A percentile compares a stretch with the other conserved stretches of the same genome.
These are phyloP conservation scores for Fusarium musae DNA, from an alignment of 2,329 filamentous ascomycete species.

Conservation along the genomic window DNA sequence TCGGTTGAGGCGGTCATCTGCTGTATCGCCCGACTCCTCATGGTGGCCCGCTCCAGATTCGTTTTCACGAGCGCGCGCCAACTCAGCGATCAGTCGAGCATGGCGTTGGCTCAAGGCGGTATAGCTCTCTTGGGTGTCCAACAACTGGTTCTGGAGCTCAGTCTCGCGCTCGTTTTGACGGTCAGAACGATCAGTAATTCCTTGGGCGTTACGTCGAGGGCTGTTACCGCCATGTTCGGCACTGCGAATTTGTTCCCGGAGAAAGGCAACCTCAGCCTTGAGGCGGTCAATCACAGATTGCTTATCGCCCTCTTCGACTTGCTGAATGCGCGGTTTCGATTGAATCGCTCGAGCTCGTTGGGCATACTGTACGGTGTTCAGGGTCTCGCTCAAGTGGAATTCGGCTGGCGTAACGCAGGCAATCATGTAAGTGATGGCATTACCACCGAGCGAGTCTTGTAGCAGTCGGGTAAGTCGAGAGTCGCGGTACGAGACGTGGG, in stretches of 20 bases:
- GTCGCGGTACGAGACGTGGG: conserved; percentile 97
- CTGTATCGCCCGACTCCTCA: conserved; percentile 75
- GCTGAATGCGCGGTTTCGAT: conserved; percentile 96
- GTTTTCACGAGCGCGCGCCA: conserved; percentile 84
- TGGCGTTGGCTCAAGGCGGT: conserved; percentile 90
- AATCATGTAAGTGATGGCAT: conserved; percentile 99
- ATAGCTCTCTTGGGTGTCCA: conserved; percentile 96
- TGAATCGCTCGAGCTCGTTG: conserved; percentile 96
- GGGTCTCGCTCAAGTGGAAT: conserved; percentile 95
- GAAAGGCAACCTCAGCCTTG: conserved; percentile 91
- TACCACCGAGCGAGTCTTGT: conserved; percentile 95
- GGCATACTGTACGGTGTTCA: conserved; percentile 98
- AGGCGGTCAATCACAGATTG: conserved; percentile 92
- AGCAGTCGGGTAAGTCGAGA: conserved; percentile 95
- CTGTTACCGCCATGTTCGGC: conserved; percentile 68
- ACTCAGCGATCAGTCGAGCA: conserved; percentile 93
- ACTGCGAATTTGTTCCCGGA: conserved; percentile 92
- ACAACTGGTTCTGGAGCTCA: conserved; percentile 91
- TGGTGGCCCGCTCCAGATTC: conserved; percentile 69
- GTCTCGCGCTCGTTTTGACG: conserved; percentile 85
- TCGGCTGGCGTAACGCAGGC: conserved; percentile 97
- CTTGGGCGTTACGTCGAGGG: conserved; percentile 62
- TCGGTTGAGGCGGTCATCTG: conserved; percentile 88
- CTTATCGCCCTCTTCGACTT: conserved; percentile 92
- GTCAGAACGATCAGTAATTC: conserved; percentile 77